Conservation (phyloP, 345 rosid genomes). For the Pugionium cornutum region DNA sequence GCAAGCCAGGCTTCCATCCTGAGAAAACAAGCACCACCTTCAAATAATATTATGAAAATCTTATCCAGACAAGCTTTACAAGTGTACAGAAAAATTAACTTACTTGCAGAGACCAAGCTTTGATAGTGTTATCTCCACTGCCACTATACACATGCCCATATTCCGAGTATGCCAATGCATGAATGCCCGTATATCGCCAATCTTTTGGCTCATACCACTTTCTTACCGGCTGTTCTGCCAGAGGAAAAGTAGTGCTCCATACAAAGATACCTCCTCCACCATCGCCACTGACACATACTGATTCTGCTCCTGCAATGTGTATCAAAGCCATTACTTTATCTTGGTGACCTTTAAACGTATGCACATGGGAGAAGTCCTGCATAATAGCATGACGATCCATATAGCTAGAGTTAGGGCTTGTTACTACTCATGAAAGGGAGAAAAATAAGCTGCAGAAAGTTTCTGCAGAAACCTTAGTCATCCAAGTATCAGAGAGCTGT, state of each 20-base stretch:
- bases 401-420: background rate
- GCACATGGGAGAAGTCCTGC: conserved; percentile 84
- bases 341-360: conserved; percentile 81
- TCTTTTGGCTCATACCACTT: conserved; percentile 88
- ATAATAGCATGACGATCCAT: conserved; percentile 23
- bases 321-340: conserved; percentile 78
- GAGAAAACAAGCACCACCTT: conserved; percentile 17
- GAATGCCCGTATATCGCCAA: conserved; percentile 95
- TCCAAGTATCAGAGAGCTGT: conserved; percentile 24
- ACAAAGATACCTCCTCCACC: conserved; percentile 85
- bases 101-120: conserved; percentile 89
- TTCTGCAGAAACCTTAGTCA: background rate
- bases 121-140: conserved; percentile 84
- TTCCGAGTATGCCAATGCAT: conserved; percentile 65
- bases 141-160: conserved; percentile 73
- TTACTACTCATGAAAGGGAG: conserved; percentile 14
- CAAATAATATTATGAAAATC: conserved; percentile 13
- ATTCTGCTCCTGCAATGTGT: conserved; percentile 60
- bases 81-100: conserved; percentile 16
- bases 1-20: conserved; percentile 75
- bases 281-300: conserved; percentile 78
- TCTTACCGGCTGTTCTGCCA: conserved; percentile 62
- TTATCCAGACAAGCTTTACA: conserved; percentile 2
- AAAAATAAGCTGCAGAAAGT: background rate
- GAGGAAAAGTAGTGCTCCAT: conserved; percentile 62